phyloP scores from a whole-genome alignment of 2,329 filamentous ascomycete genomes.

The Coniochaeta sp. region DNA sequence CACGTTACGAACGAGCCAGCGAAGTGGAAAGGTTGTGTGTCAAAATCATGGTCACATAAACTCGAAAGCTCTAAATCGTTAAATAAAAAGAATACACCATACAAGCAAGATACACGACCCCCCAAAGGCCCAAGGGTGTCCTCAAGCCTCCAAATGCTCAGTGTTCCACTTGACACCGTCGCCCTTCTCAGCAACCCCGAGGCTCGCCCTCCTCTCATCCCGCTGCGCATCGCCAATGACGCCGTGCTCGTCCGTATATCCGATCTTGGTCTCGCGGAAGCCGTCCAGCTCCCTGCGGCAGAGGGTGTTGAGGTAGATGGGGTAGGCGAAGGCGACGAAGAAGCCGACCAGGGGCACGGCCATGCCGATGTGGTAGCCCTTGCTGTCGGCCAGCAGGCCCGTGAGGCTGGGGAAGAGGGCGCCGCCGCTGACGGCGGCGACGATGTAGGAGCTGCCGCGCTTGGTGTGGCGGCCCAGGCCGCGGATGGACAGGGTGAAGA shows the following conservation, averaged over 20 bases:
- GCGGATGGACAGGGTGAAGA: slow-evolving; percentile 66
- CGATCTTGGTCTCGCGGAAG: slow-evolving; percentile 42
- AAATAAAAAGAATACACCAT: background rate
- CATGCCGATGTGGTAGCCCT: slow-evolving; percentile 55
- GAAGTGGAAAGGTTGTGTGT: background rate
- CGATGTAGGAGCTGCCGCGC: slow-evolving; percentile 62
- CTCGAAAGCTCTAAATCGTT: background rate
- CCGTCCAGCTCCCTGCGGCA: slow-evolving; percentile 31
- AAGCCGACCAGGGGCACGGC: slow-evolving; percentile 55
- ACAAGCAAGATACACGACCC: background rate
- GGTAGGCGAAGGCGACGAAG: slow-evolving; percentile 44
- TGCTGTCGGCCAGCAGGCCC: slow-evolving; percentile 56
- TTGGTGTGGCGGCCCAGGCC: slow-evolving; percentile 69
- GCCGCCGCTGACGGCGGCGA: slow-evolving; percentile 62
- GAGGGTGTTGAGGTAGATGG: slow-evolving; percentile 54
- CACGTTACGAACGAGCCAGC: too few species aligned
- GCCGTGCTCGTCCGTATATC: slow-evolving; percentile 7
- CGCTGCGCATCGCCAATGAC: background rate
- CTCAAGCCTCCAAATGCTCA: background rate
- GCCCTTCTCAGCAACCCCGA: background rate
- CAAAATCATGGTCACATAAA: background rate
- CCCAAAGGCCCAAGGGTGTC: background rate
- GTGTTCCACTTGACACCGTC: background rate
- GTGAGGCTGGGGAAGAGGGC: slow-evolving; percentile 65
- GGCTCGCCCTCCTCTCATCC: background rate